Evolutionary conservation across 257 asterid genomes (phyloP), one percentile per base, ranked within the genome.

Genomic region (Penstemon barbatus): DNA sequence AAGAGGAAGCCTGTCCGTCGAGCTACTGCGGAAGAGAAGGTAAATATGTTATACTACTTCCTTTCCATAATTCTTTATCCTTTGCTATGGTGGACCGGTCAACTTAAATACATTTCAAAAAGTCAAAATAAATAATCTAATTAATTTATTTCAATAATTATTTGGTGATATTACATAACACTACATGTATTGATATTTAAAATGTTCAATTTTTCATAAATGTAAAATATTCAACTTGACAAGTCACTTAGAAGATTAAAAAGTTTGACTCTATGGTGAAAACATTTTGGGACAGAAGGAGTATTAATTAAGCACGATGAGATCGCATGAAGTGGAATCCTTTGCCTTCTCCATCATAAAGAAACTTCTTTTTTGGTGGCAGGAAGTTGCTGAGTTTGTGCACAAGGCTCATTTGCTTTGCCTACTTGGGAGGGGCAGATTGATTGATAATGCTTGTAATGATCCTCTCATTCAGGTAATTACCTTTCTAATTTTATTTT

Each of bases 341-440:
- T 69, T 39, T 38, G 52, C 61, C 18, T 74, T 56, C 46, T 74
- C 55, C 50, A 36, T 71, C 36, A 39, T 54, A 45, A 5, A 38
- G 36, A 57, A 57, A 52, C 6, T 72, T 61, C 7, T 61, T 60
- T 74, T 36, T 60, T 43, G 52, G 72, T 67, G 66, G 61, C 90
- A 91, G 97, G 97, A 91, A 81, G 73, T 84, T 50, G 89, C 97
- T 37, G 97, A 91, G 86, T 76, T 83, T 64, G 86, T 89, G 73
- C 99, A 91, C 82, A 91, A 89, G 85, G 87, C 73, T 80, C 91
- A 94, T 82, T 83, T 94, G 83, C 92, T 94, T 72, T 94, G 99
- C 82, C 85, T 94, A 68, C 75, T 91, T 46, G 97, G 97, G 71
- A 86, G 99, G 78, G 99, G 97, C 53, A 85, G 97, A 73, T 80